These are phyloP conservation scores for Plasmodium cynomolgi DNA, from an alignment of 169 alveolate species.

Conservation along the genomic window DNA sequence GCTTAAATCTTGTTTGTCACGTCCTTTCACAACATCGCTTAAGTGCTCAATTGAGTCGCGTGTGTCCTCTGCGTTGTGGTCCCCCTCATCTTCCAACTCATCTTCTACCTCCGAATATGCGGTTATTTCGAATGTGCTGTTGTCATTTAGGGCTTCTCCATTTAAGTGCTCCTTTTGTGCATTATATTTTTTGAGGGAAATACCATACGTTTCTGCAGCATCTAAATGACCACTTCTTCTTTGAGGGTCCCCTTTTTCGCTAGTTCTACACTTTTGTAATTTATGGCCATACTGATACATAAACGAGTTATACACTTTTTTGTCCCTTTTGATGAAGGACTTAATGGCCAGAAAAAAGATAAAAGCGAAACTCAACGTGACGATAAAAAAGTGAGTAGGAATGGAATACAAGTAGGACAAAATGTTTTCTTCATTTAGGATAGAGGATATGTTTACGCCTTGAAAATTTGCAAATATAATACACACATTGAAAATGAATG, in stretches of 20 bases:
- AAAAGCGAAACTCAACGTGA: conserved; percentile 55
- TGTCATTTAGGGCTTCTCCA: neutral
- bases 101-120: conserved; percentile 1
- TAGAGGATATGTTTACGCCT: conserved; percentile 54
- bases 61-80: neutral
- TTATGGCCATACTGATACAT: conserved; percentile 15
- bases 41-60: neutral
- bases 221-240: neutral
- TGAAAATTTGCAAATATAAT: conserved; percentile 67
- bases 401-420: conserved; percentile 20
- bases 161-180: neutral
- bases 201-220: neutral
- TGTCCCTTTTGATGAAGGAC: conserved; percentile 54
- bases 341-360: conserved; percentile 53
- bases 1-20: neutral
- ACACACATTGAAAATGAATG: conserved; percentile 69
- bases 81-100: neutral
- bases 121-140: neutral
- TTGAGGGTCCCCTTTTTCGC: neutral
- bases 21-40: neutral
- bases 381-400: conserved; percentile 52
- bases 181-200: neutral
- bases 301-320: conserved; percentile 20
- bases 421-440: conserved; percentile 10
- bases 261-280: neutral